Percentiles rank a stretch among this genome's conserved stretches.
phyloP scores from a whole-genome alignment of 352 stramenopile species.

The Elongisporangium anandrum region DNA sequence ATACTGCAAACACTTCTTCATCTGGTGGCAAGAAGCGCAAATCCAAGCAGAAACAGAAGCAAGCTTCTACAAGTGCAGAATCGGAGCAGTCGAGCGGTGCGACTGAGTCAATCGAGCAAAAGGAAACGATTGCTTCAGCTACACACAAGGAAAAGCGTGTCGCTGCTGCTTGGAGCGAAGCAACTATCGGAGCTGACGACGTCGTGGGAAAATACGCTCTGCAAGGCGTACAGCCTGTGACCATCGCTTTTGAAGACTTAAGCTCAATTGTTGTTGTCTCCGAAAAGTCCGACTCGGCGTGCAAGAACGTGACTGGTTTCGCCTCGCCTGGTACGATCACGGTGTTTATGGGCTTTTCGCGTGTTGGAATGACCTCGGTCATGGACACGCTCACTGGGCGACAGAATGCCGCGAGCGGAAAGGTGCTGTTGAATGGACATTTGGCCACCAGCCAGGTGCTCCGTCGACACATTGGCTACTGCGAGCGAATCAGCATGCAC shows the following conservation, averaged over 20 bases:
- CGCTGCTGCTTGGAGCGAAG: constrained; percentile 7
- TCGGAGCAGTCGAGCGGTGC: background rate
- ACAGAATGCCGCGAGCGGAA: constrained; percentile 62
- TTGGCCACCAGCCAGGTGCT: constrained; percentile 13
- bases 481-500: constrained; percentile 48
- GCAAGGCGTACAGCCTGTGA: background rate
- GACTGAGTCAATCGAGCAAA: background rate
- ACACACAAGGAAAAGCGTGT: background rate
- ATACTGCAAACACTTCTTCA: background rate
- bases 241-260: background rate
- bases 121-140: background rate
- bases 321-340: constrained; percentile 29
- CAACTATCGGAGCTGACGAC: background rate
- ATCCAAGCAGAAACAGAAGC: constrained; percentile 15
- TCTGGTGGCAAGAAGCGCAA: constrained; percentile 10
- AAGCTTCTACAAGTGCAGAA: constrained; percentile 3
- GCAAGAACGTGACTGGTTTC: constrained; percentile 52
- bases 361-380: constrained; percentile 69
- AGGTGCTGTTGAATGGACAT: constrained; percentile 36
- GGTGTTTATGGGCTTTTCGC: constrained; percentile 39
- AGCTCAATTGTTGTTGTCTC: constrained; percentile 1
- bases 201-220: background rate
- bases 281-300: constrained; percentile 32
- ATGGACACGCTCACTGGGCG: constrained; percentile 54
- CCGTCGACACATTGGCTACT: constrained; percentile 25